A percentile compares a stretch with the other conserved stretches of the same genome.
phyloP scores from a whole-genome alignment of 2,329 filamentous ascomycete genomes.

The Proliferodiscus dingleyae region DNA sequence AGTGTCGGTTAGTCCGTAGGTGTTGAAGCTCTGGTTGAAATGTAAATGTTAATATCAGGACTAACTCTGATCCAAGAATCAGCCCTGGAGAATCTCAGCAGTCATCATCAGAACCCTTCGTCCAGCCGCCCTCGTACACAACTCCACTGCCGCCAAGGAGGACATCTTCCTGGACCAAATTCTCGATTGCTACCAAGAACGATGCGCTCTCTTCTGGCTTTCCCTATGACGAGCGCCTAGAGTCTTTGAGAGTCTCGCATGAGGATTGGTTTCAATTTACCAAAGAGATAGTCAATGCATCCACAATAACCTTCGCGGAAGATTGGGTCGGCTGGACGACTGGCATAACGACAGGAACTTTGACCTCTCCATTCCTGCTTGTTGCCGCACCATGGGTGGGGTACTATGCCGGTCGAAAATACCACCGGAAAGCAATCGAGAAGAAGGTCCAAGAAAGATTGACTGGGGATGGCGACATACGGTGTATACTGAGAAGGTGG shows the following conservation, averaged over 20 bases:
- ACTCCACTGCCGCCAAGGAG: not conserved
- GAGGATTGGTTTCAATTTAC: conserved; percentile 26
- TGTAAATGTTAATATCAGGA: too few relatives aligned
- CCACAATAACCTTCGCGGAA: conserved; percentile 19
- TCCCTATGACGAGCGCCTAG: conserved; percentile 18
- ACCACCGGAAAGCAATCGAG: conserved; percentile 20
- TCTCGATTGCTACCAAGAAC: conserved; percentile 20
- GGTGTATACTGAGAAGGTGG: conserved; percentile 17
- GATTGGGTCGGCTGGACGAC: conserved; percentile 22
- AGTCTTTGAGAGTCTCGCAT: conserved; percentile 15
- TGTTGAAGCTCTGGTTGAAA: too few relatives aligned
- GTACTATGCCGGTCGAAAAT: conserved; percentile 19
- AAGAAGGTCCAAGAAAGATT: conserved; percentile 22
- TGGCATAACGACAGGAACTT: conserved; percentile 21
- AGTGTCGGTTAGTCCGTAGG: too few relatives aligned
- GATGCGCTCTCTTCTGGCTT: conserved; percentile 26
- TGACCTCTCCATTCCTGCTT: conserved; percentile 14
- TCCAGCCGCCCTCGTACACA: not conserved
- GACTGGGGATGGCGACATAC: conserved; percentile 17
- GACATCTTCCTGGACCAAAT: conserved; percentile 7
- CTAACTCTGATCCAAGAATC: not conserved
- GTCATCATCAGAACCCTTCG: not conserved
- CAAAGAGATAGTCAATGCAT: conserved; percentile 18
- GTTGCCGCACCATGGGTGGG: conserved; percentile 21
- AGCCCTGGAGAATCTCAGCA: not conserved